phyloP scores from a whole-genome alignment of 164 flowering plant species.

The Vitis rotundifolia region DNA sequence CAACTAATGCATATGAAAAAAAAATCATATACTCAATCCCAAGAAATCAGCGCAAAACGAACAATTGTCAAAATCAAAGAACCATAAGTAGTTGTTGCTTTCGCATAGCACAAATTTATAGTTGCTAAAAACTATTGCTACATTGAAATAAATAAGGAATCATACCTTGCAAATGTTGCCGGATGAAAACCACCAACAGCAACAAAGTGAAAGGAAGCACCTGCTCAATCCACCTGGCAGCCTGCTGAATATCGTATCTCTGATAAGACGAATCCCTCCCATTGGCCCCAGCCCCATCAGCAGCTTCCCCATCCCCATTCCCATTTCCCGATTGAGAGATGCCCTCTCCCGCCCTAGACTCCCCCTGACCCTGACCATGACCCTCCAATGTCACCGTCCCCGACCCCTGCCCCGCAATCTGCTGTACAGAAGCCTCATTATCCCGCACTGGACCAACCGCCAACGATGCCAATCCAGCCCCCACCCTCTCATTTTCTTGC shows the following conservation, averaged over 20 bases:
- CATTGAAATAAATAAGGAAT: neutral
- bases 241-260: constrained; percentile 98
- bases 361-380: constrained; percentile 17
- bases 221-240: constrained; percentile 98
- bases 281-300: constrained; percentile 44
- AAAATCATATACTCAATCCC: too few relatives aligned
- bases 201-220: constrained; percentile 91
- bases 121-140: too few relatives aligned
- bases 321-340: constrained; percentile 27
- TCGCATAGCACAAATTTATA: too few relatives aligned
- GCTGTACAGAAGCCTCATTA: constrained; percentile 20
- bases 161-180: constrained; percentile 78
- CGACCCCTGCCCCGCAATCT: constrained; percentile 5
- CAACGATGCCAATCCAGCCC: constrained; percentile 7
- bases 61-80: too few relatives aligned
- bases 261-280: constrained; percentile 84
- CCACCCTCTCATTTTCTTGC: constrained; percentile 53
- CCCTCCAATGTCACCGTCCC: constrained; percentile 8
- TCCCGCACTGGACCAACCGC: constrained; percentile 34
- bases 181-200: constrained; percentile 90
- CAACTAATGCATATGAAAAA: too few relatives aligned
- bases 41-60: too few relatives aligned
- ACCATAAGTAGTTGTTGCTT: too few relatives aligned
- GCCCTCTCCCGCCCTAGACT: constrained; percentile 40
- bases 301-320: constrained; percentile 46